Base-by-base conservation (phyloP, 2,329 filamentous ascomycete species). In the Fusarium torulosum region DNA sequence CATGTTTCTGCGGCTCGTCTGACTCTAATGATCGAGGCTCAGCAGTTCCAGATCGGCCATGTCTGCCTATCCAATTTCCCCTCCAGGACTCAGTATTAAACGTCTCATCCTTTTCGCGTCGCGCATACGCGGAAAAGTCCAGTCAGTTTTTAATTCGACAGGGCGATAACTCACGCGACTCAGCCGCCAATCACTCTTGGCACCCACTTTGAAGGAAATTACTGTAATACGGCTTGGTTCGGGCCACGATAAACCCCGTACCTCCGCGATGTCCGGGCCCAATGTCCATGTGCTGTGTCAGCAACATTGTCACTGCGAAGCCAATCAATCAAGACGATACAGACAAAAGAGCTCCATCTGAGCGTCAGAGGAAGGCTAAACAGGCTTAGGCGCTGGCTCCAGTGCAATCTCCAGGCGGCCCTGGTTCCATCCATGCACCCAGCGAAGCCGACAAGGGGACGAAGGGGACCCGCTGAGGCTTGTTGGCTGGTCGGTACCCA, bases 381-480 rank as follows among this genome's bases (percentile, higher is more conserved):
- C 64, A 63, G 68, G 66, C 66, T 63, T 63, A 68, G 63, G 17
- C 63, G 45, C 45, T 44, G 23, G 70, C 61, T 62, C 70, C 71
- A 69, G 56, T 71, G 71, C 59, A 73, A 73, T 73, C 70, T 73
- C 71, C 71, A 68, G 40, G 31, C 53, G 52, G 55, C 51, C 64
- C 65, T 63, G 59, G 63, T 57, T 49, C 29, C 41, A 59, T 63
- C 59, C 60, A 63, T 58, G 57, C 13, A 14, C 41, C 31, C 42
- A 62, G 38, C 51, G 41, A 51, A 56, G 53, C 35, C 29, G 54
- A 64, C 60, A 56, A 53, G 50, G 44, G 50, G 49, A 44, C 40
- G 59, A 29, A 29, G 27, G 27, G 67, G 67, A 45, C 54, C 67
- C 67, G 44, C 66, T 69, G 66, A 51, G 66, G 53, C 67, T 70